phyloP scores from a whole-genome alignment of 2,329 filamentous ascomycete species.

The Neocatenulostroma microsporum region DNA sequence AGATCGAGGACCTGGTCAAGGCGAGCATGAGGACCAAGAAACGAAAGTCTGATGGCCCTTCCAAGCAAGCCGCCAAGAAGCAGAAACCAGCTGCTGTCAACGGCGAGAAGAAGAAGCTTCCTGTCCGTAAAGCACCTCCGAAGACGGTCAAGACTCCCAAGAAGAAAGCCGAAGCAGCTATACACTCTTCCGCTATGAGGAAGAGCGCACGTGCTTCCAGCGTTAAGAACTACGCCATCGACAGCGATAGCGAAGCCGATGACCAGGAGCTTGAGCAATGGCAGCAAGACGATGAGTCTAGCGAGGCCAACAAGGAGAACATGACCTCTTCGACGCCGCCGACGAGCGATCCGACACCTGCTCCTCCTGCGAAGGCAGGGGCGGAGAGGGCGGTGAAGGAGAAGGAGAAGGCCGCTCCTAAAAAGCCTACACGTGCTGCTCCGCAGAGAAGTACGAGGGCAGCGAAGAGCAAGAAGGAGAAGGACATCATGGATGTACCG shows the following conservation, averaged over 20 bases:
- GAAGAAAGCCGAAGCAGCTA: constrained; percentile 28
- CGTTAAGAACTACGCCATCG: constrained; percentile 40
- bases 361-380: not conserved
- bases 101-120: constrained; percentile 10
- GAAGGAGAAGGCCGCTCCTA: constrained; percentile 10
- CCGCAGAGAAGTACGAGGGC: constrained; percentile 10
- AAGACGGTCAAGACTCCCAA: constrained; percentile 34
- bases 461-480: constrained; percentile 12
- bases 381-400: constrained; percentile 10
- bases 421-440: no score
- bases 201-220: constrained; percentile 36
- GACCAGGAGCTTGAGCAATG: constrained; percentile 27
- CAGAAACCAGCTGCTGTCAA: constrained; percentile 16
- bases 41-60: constrained; percentile 26
- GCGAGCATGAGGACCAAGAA: constrained; percentile 55
- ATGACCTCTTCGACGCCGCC: constrained; percentile 21
- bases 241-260: constrained; percentile 37
- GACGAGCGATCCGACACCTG: constrained; percentile 20
- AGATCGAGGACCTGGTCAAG: constrained; percentile 69
- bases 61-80: constrained; percentile 22
- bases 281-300: constrained; percentile 20
- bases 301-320: constrained; percentile 23
- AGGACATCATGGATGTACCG: constrained; percentile 19
- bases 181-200: constrained; percentile 34
- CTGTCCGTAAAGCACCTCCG: constrained; percentile 23